A percentile compares a stretch with the other conserved stretches of the same genome.
Evolutionary conservation across 176 grass and related monocot genomes (phyloP).

Genomic region (Bolboschoenus planiculmis): DNA sequence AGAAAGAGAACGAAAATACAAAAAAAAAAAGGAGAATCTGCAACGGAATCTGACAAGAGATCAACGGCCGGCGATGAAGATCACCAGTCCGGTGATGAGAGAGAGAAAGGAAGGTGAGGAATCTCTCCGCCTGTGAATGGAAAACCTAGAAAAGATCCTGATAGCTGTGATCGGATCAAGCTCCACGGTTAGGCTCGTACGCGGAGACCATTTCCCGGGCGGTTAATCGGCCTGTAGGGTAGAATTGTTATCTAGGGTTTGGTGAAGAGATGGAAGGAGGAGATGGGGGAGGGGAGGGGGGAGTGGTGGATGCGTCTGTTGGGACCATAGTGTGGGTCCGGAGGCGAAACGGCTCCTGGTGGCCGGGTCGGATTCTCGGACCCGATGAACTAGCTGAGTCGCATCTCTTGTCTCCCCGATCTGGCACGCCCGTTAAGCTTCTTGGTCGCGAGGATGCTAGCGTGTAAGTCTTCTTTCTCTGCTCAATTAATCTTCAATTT

Average conservation of each 20-base stretch:
- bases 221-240: conserved; percentile 9
- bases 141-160: conserved; percentile 50
- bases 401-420: conserved; percentile 94
- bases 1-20: neutral
- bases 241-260: conserved; percentile 32
- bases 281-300: conserved; percentile 46
- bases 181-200: conserved; percentile 34
- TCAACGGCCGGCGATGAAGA: neutral
- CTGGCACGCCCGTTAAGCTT: conserved; percentile 95
- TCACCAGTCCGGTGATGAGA: neutral
- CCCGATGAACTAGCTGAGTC: conserved; percentile 76
- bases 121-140: conserved; percentile 39
- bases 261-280: conserved; percentile 20
- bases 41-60: conserved; percentile 25
- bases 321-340: conserved; percentile 98
- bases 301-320: conserved; percentile 55
- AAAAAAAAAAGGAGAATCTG: conserved; percentile 17
- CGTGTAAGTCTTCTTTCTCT: conserved; percentile 59
- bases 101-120: conserved; percentile 17
- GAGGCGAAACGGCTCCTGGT: conserved; percentile 97
- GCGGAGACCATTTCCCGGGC: conserved; percentile 16
- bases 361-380: conserved; percentile 92
- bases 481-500: neutral
- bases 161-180: conserved; percentile 37
- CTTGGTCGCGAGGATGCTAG: conserved; percentile 96